These are phyloP conservation scores for Cylindrotheca closterium DNA, from an alignment of 108 stramenopile genomes.

Conservation along the genomic window DNA sequence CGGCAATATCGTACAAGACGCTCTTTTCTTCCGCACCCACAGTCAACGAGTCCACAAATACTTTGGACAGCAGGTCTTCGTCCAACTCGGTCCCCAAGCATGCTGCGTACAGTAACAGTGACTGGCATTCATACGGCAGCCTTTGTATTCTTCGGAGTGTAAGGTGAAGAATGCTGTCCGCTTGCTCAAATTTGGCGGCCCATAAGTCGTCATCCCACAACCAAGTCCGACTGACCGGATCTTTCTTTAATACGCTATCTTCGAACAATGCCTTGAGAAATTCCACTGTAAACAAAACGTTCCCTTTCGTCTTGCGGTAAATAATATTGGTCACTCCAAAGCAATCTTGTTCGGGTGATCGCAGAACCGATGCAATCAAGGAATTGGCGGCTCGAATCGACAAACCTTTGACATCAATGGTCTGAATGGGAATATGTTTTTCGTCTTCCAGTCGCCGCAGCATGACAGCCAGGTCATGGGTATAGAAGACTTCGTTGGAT, in stretches of 20 bases:
- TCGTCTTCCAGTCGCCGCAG: not conserved
- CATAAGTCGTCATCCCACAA: not conserved
- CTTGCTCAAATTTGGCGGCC: not conserved
- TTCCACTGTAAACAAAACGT: constrained; percentile 28
- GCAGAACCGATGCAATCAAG: constrained; percentile 11
- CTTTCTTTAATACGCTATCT: not conserved
- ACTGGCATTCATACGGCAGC: not conserved
- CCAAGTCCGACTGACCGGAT: not conserved
- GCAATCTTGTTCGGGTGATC: not conserved
- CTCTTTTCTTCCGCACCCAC: not conserved
- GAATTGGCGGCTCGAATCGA: not conserved
- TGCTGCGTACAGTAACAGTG: not conserved
- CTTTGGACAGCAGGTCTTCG: not conserved
- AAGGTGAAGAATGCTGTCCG: not conserved
- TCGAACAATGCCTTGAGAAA: constrained; percentile 14
- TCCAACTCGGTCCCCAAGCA: not conserved
- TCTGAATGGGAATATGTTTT: not conserved
- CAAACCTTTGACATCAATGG: not conserved
- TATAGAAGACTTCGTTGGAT: constrained; percentile 25
- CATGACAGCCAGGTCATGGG: not conserved
- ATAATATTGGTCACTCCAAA: constrained; percentile 4
- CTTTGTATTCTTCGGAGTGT: not conserved
- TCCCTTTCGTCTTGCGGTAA: constrained; percentile 37
- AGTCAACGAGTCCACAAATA: not conserved
- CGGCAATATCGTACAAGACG: not conserved